phyloP scores from a whole-genome alignment of 177 flowering plant genomes.

The Vitis hybrid region DNA sequence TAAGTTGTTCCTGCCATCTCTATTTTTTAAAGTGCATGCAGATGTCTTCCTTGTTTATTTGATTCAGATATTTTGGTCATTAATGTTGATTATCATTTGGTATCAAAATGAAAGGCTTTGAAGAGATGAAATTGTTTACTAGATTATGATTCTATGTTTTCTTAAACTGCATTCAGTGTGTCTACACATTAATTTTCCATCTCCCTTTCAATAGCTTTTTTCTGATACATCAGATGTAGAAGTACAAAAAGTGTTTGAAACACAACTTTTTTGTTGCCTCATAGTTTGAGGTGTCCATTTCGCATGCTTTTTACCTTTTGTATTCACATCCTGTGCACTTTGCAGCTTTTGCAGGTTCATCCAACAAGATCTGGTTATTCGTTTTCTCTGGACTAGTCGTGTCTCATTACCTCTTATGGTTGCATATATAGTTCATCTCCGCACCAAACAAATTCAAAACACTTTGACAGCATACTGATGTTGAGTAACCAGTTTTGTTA shows the following conservation, averaged over 20 bases:
- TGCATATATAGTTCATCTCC: neutral
- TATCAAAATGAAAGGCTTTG: neutral
- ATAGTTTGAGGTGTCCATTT: neutral
- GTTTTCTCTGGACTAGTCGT: conserved; percentile 15
- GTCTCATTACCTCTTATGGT: conserved; percentile 22
- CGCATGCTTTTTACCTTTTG: neutral
- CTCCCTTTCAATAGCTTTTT: neutral
- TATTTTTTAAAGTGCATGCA: too few relatives aligned
- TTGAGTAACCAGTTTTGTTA: conserved; percentile 23
- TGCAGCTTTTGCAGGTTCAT: conserved; percentile 29
- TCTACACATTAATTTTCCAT: neutral
- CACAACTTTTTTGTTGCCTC: neutral
- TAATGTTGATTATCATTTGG: neutral
- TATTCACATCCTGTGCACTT: conserved; percentile 6
- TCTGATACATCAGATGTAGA: neutral
- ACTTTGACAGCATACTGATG: neutral
- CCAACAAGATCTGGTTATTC: conserved; percentile 17
- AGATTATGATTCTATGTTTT: neutral
- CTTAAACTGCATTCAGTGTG: neutral
- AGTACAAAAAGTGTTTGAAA: too few relatives aligned
- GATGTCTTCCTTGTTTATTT: neutral
- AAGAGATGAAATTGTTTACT: neutral
- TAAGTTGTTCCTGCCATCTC: conserved; percentile 20
- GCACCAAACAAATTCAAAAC: neutral
- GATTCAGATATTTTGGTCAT: neutral